Evolutionary conservation across 306 rosid genomes (phyloP).

Genomic region (Pachyrhizus erosus): DNA sequence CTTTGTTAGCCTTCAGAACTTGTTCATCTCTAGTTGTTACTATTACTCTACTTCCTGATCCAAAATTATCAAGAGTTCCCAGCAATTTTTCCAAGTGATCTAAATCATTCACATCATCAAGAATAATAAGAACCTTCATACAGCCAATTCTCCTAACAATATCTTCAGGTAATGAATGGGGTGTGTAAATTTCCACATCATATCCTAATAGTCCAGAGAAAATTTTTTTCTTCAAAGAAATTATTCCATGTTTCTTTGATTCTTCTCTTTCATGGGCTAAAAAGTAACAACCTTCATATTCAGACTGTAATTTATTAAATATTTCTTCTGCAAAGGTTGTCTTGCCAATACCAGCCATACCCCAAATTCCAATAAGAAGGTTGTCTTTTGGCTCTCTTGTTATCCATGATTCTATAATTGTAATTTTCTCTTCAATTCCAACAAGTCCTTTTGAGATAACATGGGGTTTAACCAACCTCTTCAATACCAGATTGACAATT

Average conservation of each 20-base stretch:
- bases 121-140: neutral
- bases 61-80: neutral
- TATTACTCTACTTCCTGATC: neutral
- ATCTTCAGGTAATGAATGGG: neutral
- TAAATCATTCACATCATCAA: neutral
- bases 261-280: neutral
- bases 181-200: neutral
- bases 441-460: neutral
- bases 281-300: neutral
- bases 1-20: neutral
- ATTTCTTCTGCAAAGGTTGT: neutral
- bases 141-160: neutral
- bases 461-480: neutral
- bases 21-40: neutral
- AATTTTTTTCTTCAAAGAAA: neutral
- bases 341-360: neutral
- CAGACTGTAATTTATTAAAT: neutral
- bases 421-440: neutral
- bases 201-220: neutral
- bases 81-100: neutral
- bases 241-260: neutral
- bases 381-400: accelerated
- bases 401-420: neutral
- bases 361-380: neutral
- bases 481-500: neutral